These are phyloP conservation scores for Piper longum DNA, from an alignment of 164 flowering plant genomes.

Conservation along the genomic window DNA sequence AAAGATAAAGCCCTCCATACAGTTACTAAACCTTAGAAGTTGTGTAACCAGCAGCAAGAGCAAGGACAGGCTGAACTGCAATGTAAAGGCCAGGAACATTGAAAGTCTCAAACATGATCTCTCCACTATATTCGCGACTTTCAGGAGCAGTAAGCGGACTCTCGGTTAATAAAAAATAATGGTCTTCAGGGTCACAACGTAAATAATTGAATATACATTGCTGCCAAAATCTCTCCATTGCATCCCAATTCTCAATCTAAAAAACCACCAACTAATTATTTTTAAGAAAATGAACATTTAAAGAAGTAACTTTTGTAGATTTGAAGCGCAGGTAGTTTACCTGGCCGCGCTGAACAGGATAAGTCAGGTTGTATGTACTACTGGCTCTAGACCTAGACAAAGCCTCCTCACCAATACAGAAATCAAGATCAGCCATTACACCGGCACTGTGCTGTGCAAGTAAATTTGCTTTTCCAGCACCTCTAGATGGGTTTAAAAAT, in stretches of 20 bases:
- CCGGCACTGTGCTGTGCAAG: conserved; percentile 86
- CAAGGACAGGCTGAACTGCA: conserved; percentile 94
- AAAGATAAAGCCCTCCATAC: neutral
- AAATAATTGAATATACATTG: conserved; percentile 91
- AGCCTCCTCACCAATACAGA: conserved; percentile 88
- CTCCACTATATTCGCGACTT: conserved; percentile 91
- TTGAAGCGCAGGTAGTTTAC: neutral
- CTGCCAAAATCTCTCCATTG: conserved; percentile 99
- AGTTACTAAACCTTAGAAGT: conserved; percentile 62
- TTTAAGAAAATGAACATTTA: too few species aligned
- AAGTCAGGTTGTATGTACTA: conserved; percentile 62
- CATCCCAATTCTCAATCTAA: conserved; percentile 88
- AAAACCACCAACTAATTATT: neutral
- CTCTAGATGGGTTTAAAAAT: conserved; percentile 55
- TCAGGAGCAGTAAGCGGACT: conserved; percentile 95
- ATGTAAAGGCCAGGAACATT: conserved; percentile 98
- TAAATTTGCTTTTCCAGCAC: conserved; percentile 57
- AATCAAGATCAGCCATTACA: conserved; percentile 99
- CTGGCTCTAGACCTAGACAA: conserved; percentile 56
- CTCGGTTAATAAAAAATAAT: conserved; percentile 87
- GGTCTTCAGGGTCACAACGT: conserved; percentile 98
- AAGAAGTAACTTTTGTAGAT: too few species aligned
- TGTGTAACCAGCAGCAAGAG: conserved; percentile 96
- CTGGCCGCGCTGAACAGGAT: conserved; percentile 82
- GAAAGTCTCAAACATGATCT: conserved; percentile 98